A percentile compares a stretch with the other conserved stretches of the same genome.
phyloP scores from a whole-genome alignment of 331 rosid genomes.

The Acacia concinna region DNA sequence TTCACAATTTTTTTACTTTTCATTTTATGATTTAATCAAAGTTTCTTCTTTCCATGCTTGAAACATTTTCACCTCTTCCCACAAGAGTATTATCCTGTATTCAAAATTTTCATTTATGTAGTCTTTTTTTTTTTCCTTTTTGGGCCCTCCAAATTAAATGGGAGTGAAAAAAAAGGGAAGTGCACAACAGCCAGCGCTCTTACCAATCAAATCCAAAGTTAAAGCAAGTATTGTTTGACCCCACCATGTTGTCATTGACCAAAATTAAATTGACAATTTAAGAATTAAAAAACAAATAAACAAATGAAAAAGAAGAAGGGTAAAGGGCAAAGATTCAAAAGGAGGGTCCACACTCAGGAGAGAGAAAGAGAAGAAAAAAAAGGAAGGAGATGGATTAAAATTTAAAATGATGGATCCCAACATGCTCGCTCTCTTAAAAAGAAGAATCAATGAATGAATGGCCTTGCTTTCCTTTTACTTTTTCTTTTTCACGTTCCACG shows the following conservation, averaged over 20 bases:
- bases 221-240: not conserved
- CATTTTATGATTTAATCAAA: no score
- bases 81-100: no score
- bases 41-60: no score
- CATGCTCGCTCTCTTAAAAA: constrained; percentile 43
- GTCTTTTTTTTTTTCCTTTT: no score
- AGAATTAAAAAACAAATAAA: not conserved
- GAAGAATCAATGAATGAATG: constrained; percentile 43
- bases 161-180: not conserved
- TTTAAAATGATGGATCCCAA: constrained; percentile 46
- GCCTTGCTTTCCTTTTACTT: not conserved
- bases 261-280: not conserved
- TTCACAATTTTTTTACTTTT: no score
- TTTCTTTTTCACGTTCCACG: constrained; percentile 27
- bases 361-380: not conserved
- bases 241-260: constrained; percentile 22
- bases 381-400: constrained; percentile 5
- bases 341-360: constrained; percentile 34
- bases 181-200: not conserved
- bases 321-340: constrained; percentile 33
- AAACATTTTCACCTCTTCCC: no score
- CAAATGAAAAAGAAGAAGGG: not conserved
- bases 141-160: not conserved
- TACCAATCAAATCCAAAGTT: constrained; percentile 14
- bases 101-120: not conserved